Base-by-base conservation (phyloP, 2,329 filamentous ascomycete species). In the Diplodia intermedia region DNA sequence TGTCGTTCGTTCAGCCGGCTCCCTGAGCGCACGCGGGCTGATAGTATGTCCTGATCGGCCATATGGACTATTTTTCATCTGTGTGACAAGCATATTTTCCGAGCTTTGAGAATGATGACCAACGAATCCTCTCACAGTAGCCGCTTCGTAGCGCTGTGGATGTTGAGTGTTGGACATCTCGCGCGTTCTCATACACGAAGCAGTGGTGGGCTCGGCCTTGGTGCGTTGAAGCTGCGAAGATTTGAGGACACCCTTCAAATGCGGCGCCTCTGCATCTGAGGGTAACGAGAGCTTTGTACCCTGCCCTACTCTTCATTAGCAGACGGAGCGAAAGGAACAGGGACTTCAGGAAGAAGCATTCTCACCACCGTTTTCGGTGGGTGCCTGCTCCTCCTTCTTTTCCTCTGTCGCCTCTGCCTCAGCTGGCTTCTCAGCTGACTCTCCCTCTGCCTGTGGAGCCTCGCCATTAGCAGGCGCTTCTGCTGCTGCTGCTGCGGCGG, bases 401-500 rank as follows among this genome's bases (percentile, higher is more conserved):
- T 63, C 66, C 57, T 68, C 66, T 49, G 66, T 50, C 36, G 38
- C 55, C 4, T 62, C 49, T 26, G 33, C 57, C 20, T 54, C 66
- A 20, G 36, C 50, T 40, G 49, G 33, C 8, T 53, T 47, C 29
- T 60, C 54, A 8, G 38, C 49, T 38, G 55, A n/a, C 6, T 43
- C 56, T 40, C 36, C 60, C 8, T 36, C n/a, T 40, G 43, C 47
- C 26, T 52, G 36, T 15, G 40, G 53, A 49, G 36, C 56, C 38
- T 56, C 78, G 54, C 81, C 66, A 29, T 68, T 62, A 29, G 72
- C 69, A 40, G 31, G 31, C 8, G 26, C 55, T n/a, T 56, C 69
- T 55, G 74, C 75, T 52, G 71, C 72, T 52, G 71, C 72, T 18
- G 70, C 71, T 20, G 69, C 72, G 7, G 72, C 75, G 9, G 72